phyloP scores from a whole-genome alignment of 495 filamentous ascomycete genomes.

The Penicillium turbatum region DNA sequence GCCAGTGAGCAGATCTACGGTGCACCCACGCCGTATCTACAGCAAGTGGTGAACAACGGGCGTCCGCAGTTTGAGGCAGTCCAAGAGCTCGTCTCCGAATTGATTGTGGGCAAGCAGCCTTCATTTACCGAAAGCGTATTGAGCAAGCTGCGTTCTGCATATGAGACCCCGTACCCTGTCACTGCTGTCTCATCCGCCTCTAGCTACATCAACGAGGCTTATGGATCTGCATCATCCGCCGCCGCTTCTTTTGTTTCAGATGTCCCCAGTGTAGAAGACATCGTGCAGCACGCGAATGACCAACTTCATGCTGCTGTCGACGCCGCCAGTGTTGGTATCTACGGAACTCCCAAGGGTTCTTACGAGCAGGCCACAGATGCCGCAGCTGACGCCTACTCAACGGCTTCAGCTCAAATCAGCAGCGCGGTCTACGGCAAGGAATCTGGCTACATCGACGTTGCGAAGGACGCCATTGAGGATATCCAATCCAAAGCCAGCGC shows the following conservation, averaged over 20 bases:
- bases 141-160: conserved; percentile 62
- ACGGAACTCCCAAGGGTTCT: conserved; percentile 54
- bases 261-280: conserved; percentile 54
- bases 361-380: conserved; percentile 51
- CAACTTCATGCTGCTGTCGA: conserved; percentile 56
- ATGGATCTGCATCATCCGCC: conserved; percentile 52
- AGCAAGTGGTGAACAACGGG: conserved; percentile 49
- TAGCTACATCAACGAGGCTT: conserved; percentile 53
- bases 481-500: conserved; percentile 50
- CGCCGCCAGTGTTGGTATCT: conserved; percentile 56
- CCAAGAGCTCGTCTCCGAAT: conserved; percentile 67
- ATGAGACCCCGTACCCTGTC: conserved; percentile 52
- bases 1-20: conserved; percentile 71
- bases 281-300: conserved; percentile 52
- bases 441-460: conserved; percentile 45
- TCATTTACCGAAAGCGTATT: conserved; percentile 79
- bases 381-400: conserved; percentile 45
- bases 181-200: conserved; percentile 47
- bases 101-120: conserved; percentile 73
- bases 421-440: conserved; percentile 54
- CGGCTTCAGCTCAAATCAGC: conserved; percentile 45
- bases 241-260: conserved; percentile 51
- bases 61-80: conserved; percentile 63
- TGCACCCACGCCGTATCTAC: conserved; percentile 60
- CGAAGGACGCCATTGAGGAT: conserved; percentile 44